These are phyloP conservation scores for Hymenoscyphus linearis DNA, from an alignment of 2,329 filamentous ascomycete species.

Conservation along the genomic window DNA sequence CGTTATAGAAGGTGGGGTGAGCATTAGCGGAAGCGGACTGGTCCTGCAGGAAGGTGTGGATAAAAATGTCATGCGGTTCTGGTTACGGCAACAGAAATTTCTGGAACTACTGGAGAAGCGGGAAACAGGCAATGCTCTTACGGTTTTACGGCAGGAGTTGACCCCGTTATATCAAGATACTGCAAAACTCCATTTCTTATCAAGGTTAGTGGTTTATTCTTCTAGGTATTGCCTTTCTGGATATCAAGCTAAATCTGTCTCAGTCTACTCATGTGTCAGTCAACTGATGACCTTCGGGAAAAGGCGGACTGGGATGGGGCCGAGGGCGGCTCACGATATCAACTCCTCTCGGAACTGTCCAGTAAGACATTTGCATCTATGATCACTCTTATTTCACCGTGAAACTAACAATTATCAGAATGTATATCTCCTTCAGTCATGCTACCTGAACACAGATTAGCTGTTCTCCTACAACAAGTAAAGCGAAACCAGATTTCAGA, in stretches of 20 bases:
- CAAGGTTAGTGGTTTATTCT: conserved; percentile 44
- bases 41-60: conserved; percentile 72
- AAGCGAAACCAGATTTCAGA: conserved; percentile 77
- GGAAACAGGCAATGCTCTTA: conserved; percentile 68
- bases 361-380: conserved; percentile 47
- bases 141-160: conserved; percentile 80
- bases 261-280: conserved; percentile 83
- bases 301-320: conserved; percentile 86
- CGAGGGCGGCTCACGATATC: conserved; percentile 64
- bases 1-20: conserved; percentile 40
- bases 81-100: conserved; percentile 89
- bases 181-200: conserved; percentile 72
- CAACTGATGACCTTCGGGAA: conserved; percentile 67
- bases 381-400: neutral
- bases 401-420: conserved; percentile 41
- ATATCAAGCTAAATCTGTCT: conserved; percentile 3
- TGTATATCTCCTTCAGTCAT: conserved; percentile 95
- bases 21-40: conserved; percentile 47
- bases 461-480: conserved; percentile 73
- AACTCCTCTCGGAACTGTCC: conserved; percentile 75
- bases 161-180: conserved; percentile 80
- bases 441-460: conserved; percentile 88
- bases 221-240: conserved; percentile 3
- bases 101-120: conserved; percentile 78
- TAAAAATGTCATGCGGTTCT: conserved; percentile 75